Evolutionary conservation across 495 filamentous ascomycete species (phyloP).

Genomic region (Acidomyces sp.): DNA sequence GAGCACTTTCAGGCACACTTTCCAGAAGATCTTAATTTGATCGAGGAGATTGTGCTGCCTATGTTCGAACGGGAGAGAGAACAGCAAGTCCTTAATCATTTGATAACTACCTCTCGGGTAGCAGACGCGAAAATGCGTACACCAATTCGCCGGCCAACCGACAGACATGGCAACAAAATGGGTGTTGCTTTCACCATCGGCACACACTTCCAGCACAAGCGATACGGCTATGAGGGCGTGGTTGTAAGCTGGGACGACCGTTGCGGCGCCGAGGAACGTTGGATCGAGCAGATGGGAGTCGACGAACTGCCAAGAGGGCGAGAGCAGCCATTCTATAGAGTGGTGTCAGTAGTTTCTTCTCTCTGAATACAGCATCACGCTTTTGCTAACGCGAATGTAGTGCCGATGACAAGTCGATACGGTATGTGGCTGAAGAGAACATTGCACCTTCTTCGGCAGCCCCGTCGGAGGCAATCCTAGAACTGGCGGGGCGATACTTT

Average conservation of each 20-base stretch:
- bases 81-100: conserved; percentile 34
- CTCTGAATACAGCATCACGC: neutral
- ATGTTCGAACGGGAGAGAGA: conserved; percentile 40
- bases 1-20: conserved; percentile 52
- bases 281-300: conserved; percentile 47
- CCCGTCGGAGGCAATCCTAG: conserved; percentile 42
- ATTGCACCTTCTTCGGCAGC: conserved; percentile 49
- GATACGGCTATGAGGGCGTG: conserved; percentile 66
- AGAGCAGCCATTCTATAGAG: conserved; percentile 71
- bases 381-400: conserved; percentile 27
- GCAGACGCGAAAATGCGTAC: conserved; percentile 6
- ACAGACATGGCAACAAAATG: conserved; percentile 7
- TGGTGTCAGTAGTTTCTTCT: conserved; percentile 55
- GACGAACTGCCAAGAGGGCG: conserved; percentile 48
- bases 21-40: conserved; percentile 47
- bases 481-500: conserved; percentile 73
- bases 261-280: conserved; percentile 43
- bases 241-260: conserved; percentile 76
- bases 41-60: conserved; percentile 53
- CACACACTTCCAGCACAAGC: conserved; percentile 68
- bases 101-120: conserved; percentile 6
- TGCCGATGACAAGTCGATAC: conserved; percentile 54
- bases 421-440: conserved; percentile 82
- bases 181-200: conserved; percentile 65
- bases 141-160: neutral